phyloP scores from a whole-genome alignment of 1,284 basidiomycete genomes.

The Heterobasidion annosum region DNA sequence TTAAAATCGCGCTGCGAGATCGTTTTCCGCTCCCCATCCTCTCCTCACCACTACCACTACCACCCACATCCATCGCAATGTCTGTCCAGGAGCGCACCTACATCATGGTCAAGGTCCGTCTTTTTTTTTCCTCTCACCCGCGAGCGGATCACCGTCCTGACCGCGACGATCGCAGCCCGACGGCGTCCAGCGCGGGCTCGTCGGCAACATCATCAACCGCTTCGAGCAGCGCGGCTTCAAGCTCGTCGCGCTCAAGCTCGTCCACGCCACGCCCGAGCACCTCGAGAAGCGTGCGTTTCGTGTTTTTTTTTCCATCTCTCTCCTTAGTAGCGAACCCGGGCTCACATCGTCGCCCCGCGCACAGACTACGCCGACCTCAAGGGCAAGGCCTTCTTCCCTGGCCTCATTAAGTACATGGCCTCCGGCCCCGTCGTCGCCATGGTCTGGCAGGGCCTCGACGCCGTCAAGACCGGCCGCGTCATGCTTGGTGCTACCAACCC shows the following conservation, averaged over 20 bases:
- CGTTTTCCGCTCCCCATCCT: constrained; percentile 18
- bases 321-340: neutral
- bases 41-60: constrained; percentile 18
- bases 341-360: constrained; percentile 5
- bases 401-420: constrained; percentile 90
- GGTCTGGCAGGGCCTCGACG: constrained; percentile 96
- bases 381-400: constrained; percentile 89
- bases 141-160: neutral
- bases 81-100: constrained; percentile 71
- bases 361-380: constrained; percentile 92
- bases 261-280: constrained; percentile 67
- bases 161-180: constrained; percentile 58
- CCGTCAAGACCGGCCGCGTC: constrained; percentile 91
- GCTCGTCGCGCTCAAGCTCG: constrained; percentile 84
- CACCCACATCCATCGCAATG: constrained; percentile 29
- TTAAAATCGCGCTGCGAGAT: constrained; percentile 21
- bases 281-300: constrained; percentile 70
- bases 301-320: neutral
- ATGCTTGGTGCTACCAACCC: constrained; percentile 99
- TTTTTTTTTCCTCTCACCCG: neutral
- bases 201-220: constrained; percentile 88
- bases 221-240: constrained; percentile 97
- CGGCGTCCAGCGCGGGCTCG: constrained; percentile 92
- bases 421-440: constrained; percentile 95
- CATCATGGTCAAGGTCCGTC: constrained; percentile 80